Evolutionary conservation across 2,329 filamentous ascomycete species (phyloP).

Genomic region (Tolypocladium ovalisporum): DNA sequence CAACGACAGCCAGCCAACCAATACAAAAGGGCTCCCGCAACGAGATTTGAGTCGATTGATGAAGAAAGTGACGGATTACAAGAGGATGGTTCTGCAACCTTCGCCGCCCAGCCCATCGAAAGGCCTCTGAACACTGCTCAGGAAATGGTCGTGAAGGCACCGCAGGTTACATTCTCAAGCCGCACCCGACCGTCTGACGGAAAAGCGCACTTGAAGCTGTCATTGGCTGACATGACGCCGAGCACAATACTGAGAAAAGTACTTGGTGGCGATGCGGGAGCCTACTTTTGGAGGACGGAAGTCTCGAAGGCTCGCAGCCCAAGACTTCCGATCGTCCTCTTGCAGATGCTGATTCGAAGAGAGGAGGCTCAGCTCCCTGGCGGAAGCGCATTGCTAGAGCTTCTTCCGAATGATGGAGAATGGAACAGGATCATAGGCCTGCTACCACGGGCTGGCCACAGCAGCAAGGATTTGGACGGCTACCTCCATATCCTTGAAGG

Average conservation of each 20-base stretch:
- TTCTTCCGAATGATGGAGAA: conserved; percentile 13
- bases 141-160: background rate
- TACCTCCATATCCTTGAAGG: conserved; percentile 19
- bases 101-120: background rate
- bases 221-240: conserved; percentile 12
- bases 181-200: background rate
- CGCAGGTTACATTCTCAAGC: background rate
- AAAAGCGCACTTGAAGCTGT: conserved; percentile 6
- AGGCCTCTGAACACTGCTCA: background rate
- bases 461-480: conserved; percentile 9
- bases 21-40: too few relatives aligned
- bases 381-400: conserved; percentile 8
- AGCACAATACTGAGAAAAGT: conserved; percentile 13
- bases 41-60: background rate
- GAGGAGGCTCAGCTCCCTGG: conserved; percentile 7
- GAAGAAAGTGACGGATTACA: background rate
- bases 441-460: conserved; percentile 10
- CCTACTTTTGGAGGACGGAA: conserved; percentile 7
- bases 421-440: conserved; percentile 12
- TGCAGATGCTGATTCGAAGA: conserved; percentile 19
- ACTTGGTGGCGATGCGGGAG: conserved; percentile 4
- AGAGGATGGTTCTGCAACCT: background rate
- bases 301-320: conserved; percentile 14
- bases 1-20: background rate
- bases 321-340: conserved; percentile 17